Evolutionary conservation across 2,329 filamentous ascomycete genomes (phyloP).

Genomic region (Botrytis fragariae): DNA sequence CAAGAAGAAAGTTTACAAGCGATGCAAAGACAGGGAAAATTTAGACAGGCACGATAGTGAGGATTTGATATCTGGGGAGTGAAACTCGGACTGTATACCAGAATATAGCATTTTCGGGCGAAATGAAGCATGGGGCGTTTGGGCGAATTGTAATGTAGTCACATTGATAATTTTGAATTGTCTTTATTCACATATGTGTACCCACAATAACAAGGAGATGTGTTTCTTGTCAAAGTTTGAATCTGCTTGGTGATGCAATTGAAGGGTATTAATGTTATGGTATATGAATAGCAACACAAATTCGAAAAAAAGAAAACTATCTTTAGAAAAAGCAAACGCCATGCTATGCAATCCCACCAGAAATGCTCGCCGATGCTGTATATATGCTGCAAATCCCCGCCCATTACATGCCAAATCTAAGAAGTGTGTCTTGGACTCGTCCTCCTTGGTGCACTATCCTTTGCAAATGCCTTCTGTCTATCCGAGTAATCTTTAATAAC

Average conservation of each 20-base stretch:
- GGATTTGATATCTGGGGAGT: not conserved
- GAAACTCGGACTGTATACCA: slow-evolving; percentile 10
- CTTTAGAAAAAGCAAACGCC: slow-evolving; percentile 22
- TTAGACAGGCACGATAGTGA: slow-evolving; percentile 46
- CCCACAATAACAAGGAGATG: not conserved
- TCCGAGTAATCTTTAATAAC: slow-evolving; percentile 76
- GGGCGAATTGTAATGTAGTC: slow-evolving; percentile 5
- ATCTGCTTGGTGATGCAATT: slow-evolving; percentile 1
- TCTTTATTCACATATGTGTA: not conserved
- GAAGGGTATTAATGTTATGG: slow-evolving; percentile 22
- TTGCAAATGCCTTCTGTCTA: slow-evolving; percentile 55
- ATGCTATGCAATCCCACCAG: slow-evolving; percentile 23
- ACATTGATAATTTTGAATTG: not conserved
- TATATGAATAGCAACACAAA: slow-evolving; percentile 16
- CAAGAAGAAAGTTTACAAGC: slow-evolving; percentile 78
- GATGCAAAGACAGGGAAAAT: slow-evolving; percentile 68
- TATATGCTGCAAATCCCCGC: slow-evolving; percentile 24
- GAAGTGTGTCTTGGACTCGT: slow-evolving; percentile 35
- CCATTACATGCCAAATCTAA: slow-evolving; percentile 23
- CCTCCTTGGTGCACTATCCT: slow-evolving; percentile 32
- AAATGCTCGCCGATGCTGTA: slow-evolving; percentile 5
- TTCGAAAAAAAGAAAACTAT: not conserved
- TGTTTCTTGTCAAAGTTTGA: not conserved
- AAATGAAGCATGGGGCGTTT: slow-evolving; percentile 6
- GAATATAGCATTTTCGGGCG: slow-evolving; percentile 15